Conservation (phyloP, 73 alveolate genomes). For the Paramecium pentaurelia region DNA sequence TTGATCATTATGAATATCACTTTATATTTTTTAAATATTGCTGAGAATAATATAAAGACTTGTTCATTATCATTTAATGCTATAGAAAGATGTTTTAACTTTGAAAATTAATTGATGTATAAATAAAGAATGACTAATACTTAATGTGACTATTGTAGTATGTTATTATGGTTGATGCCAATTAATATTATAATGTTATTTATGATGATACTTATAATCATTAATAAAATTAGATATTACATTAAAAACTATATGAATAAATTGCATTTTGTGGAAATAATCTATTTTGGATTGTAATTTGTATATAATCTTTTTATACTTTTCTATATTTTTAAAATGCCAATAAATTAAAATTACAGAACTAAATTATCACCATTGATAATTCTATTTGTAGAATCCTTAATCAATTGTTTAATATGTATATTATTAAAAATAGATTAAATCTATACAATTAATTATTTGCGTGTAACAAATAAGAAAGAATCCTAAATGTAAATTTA, state of each 20-base stretch:
- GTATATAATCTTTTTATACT: background rate
- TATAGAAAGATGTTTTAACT: background rate
- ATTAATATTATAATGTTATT: background rate
- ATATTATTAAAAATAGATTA: background rate
- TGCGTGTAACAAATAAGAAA: background rate
- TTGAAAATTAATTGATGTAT: background rate
- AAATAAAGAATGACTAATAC: background rate
- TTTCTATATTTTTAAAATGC: background rate
- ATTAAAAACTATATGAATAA: background rate
- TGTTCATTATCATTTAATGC: background rate
- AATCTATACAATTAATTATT: background rate
- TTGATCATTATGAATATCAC: background rate
- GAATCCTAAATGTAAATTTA: background rate
- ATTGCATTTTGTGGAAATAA: background rate
- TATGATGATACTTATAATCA: background rate
- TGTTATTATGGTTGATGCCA: background rate
- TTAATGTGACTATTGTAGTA: background rate
- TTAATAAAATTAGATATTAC: background rate
- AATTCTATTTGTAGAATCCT: background rate
- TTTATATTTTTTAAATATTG: background rate
- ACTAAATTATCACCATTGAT: background rate
- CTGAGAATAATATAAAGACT: background rate
- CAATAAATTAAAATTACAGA: background rate
- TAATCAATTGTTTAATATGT: background rate
- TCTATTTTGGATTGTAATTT: background rate